Conservation (phyloP, 257 asterid genomes). For the Lavandula angustifolia region DNA sequence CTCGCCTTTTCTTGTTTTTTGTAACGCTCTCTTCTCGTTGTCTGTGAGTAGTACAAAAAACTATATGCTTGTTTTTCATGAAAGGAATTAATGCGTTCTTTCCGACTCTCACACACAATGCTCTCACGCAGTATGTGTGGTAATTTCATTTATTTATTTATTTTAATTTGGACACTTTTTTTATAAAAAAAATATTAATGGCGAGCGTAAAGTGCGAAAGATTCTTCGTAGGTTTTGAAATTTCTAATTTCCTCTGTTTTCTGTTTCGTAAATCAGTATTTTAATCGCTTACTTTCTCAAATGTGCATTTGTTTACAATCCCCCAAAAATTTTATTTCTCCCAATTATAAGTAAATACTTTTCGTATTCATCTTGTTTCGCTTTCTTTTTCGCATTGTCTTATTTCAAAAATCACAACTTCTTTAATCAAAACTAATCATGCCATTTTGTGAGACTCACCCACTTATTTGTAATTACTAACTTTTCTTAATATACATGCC, state of each 20-base stretch:
- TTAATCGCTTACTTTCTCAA: constrained; percentile 8
- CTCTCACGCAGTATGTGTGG: constrained; percentile 39
- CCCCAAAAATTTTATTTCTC: background rate
- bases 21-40: constrained; percentile 42
- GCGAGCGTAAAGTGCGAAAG: constrained; percentile 25
- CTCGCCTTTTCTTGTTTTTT: constrained; percentile 31
- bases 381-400: too few species aligned
- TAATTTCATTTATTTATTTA: too few species aligned
- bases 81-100: constrained; percentile 31
- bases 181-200: background rate
- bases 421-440: too few species aligned
- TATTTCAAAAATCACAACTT: too few species aligned
- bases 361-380: too few species aligned
- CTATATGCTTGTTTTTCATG: constrained; percentile 40
- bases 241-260: background rate
- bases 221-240: constrained; percentile 22
- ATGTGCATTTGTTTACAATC: background rate
- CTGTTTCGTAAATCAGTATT: too few species aligned
- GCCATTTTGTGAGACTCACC: too few species aligned
- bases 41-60: constrained; percentile 28
- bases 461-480: too few species aligned
- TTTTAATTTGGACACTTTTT: too few species aligned
- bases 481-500: too few species aligned
- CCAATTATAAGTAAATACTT: background rate
- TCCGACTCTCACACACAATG: constrained; percentile 27